Conservation (phyloP, 495 filamentous ascomycete genomes). For the Xylaria grammica region DNA sequence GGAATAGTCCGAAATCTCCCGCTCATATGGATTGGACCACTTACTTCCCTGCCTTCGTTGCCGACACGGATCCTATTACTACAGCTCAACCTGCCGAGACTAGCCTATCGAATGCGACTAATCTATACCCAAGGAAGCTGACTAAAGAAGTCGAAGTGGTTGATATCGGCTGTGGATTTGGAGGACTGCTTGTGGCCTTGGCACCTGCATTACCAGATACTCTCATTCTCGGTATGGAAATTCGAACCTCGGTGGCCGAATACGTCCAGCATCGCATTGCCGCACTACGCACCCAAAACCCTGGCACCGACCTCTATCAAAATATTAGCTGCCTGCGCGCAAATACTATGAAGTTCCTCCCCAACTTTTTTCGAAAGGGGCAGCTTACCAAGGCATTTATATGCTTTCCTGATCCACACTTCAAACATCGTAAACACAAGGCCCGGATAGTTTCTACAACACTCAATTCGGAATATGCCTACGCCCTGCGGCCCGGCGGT, state of each 20-base stretch:
- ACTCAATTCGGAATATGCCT: slow-evolving; percentile 92
- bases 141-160: slow-evolving; percentile 83
- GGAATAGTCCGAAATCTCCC: slow-evolving; percentile 74
- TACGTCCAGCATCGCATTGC: slow-evolving; percentile 86
- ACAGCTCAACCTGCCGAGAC: slow-evolving; percentile 21
- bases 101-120: slow-evolving; percentile 19
- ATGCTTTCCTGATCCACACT: slow-evolving; percentile 98
- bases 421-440: slow-evolving; percentile 97
- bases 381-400: slow-evolving; percentile 92
- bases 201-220: slow-evolving; percentile 80
- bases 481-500: slow-evolving; percentile 79
- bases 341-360: slow-evolving; percentile 98
- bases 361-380: slow-evolving; percentile 83
- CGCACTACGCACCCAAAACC: slow-evolving; percentile 74
- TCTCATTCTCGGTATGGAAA: slow-evolving; percentile 89
- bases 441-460: slow-evolving; percentile 89
- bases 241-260: slow-evolving; percentile 84
- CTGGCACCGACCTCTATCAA: slow-evolving; percentile 67
- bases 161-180: slow-evolving; percentile 97
- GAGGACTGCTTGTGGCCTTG: slow-evolving; percentile 86
- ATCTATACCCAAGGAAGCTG: slow-evolving; percentile 46
- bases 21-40: slow-evolving; percentile 88
- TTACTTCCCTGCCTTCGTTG: slow-evolving; percentile 75
- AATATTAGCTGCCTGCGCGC: slow-evolving; percentile 86
- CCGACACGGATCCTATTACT: slow-evolving; percentile 22